These are phyloP conservation scores for Volvox africanus DNA, from an alignment of 139 green algal species.

Conservation along the genomic window DNA sequence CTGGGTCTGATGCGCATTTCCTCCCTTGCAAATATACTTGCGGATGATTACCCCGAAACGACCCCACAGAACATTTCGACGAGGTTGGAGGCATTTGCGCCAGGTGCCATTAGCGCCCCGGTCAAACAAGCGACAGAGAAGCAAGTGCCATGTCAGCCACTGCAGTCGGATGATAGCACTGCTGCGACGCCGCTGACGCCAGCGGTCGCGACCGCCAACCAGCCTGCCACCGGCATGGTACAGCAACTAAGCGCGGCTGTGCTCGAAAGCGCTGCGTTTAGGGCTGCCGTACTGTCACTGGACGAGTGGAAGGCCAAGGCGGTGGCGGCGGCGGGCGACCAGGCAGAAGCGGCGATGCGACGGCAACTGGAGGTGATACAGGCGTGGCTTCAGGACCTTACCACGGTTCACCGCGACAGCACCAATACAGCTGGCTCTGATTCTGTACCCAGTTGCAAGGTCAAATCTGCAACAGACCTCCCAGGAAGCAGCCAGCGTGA, in stretches of 20 bases:
- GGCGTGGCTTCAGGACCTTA: constrained; percentile 29
- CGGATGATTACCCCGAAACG: too few species aligned
- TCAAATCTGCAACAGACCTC: neutral
- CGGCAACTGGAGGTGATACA: constrained; percentile 23
- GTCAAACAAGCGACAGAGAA: too few species aligned
- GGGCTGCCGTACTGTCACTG: neutral
- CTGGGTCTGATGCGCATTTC: too few species aligned
- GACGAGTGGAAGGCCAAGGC: constrained; percentile 25
- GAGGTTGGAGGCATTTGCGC: too few species aligned
- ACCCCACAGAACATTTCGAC: too few species aligned
- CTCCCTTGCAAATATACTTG: too few species aligned
- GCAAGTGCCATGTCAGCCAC: too few species aligned
- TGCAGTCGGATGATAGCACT: too few species aligned
- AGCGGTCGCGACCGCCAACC: too few species aligned
- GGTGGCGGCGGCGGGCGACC: constrained; percentile 21
- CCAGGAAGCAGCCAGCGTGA: neutral
- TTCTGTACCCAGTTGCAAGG: neutral
- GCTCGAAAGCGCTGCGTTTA: constrained; percentile 9
- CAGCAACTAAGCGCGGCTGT: constrained; percentile 33
- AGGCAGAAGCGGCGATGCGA: neutral
- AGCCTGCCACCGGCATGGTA: neutral
- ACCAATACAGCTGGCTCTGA: neutral
- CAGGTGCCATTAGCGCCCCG: too few species aligned
- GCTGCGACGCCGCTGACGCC: too few species aligned
- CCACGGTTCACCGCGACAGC: neutral